A percentile compares a stretch with the other conserved stretches of the same genome.
phyloP scores from a whole-genome alignment of 148 eudicot species.

The Polygonum aviculare region DNA sequence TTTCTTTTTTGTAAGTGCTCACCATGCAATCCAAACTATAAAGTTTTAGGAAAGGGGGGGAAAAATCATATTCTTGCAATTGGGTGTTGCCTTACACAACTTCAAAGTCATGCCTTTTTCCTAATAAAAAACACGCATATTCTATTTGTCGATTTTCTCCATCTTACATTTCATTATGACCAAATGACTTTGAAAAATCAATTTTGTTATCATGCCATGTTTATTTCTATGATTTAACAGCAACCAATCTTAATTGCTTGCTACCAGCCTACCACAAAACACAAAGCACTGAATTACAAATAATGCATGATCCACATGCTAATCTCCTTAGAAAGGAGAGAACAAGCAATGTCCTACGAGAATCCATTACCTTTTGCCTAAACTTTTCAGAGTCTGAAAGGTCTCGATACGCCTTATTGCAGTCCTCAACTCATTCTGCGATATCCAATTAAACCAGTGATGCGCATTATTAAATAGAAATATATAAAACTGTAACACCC shows the following conservation, averaged over 20 bases:
- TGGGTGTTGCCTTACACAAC: neutral
- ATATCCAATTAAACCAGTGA: neutral
- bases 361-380: conserved; percentile 51
- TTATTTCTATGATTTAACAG: neutral
- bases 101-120: neutral
- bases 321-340: neutral
- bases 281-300: neutral
- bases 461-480: neutral
- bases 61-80: no score
- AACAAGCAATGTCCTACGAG: neutral
- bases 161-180: no score
- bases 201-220: neutral
- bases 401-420: conserved; percentile 59
- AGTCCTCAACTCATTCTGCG: conserved; percentile 78
- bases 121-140: no score
- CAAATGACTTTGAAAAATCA: neutral
- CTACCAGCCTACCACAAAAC: neutral
- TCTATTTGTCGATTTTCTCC: neutral
- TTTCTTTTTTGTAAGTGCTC: neutral
- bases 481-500: neutral
- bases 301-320: neutral
- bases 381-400: conserved; percentile 65
- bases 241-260: neutral
- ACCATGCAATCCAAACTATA: neutral
- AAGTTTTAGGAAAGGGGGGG: no score